Evolutionary conservation across 495 filamentous ascomycete species (phyloP).

Genomic region (Aspergillus coremiiformis): DNA sequence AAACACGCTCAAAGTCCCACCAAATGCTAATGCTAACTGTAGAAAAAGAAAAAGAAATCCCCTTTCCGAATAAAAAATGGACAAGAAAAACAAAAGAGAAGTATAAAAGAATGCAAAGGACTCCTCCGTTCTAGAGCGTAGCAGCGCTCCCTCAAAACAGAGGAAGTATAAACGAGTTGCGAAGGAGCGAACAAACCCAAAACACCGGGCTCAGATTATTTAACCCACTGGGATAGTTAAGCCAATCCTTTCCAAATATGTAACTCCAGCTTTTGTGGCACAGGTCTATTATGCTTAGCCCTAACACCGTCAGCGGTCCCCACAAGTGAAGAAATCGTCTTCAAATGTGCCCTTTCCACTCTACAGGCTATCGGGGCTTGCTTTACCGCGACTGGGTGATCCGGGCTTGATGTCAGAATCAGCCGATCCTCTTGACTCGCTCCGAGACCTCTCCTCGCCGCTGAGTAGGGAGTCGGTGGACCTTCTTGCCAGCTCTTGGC

Average conservation of each 20-base stretch:
- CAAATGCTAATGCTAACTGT: neutral
- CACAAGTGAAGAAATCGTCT: neutral
- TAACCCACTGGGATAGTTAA: neutral
- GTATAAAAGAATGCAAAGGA: neutral
- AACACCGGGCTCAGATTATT: neutral
- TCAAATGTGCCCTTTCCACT: neutral
- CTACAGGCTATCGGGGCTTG: neutral
- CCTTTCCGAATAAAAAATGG: too few relatives aligned
- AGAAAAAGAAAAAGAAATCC: neutral
- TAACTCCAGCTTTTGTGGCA: neutral
- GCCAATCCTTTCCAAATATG: neutral
- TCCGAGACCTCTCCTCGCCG: constrained; percentile 17
- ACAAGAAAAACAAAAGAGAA: neutral
- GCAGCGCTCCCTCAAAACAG: neutral
- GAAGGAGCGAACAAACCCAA: neutral
- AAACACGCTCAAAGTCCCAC: neutral
- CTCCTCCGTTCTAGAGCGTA: neutral
- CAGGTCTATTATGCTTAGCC: neutral
- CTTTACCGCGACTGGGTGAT: constrained; percentile 3
- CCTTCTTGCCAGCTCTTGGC: constrained; percentile 41
- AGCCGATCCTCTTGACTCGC: constrained; percentile 12
- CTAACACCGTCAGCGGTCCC: neutral
- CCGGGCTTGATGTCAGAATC: constrained; percentile 3
- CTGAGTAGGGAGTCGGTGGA: constrained; percentile 23
- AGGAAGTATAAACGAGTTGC: neutral